These are phyloP conservation scores for Suhomyces sp. DNA, from an alignment of 805 yeast species.

Conservation along the genomic window DNA sequence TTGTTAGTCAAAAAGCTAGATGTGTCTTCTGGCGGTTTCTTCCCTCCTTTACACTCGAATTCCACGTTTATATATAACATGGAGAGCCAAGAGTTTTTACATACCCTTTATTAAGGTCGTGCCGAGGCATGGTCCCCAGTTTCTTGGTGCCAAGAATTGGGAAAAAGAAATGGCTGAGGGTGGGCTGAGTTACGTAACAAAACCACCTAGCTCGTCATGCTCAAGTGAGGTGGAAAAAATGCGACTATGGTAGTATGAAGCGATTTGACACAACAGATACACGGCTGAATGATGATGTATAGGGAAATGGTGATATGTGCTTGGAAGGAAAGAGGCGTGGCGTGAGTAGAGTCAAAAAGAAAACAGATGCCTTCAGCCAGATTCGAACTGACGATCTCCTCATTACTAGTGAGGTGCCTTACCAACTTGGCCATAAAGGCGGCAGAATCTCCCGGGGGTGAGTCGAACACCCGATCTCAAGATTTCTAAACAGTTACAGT, in stretches of 20 bases:
- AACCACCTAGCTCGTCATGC: not conserved
- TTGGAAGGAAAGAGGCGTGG: not conserved
- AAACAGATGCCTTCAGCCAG: slow-evolving; percentile 15
- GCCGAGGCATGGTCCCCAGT: not conserved
- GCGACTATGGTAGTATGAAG: not conserved
- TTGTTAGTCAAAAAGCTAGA: too few species aligned
- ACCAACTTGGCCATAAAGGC: slow-evolving; percentile 18
- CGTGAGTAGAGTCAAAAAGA: not conserved
- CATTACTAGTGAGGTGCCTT: slow-evolving; percentile 18
- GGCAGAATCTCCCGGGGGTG: slow-evolving; percentile 42
- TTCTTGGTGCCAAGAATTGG: slow-evolving; percentile 11
- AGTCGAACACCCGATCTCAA: slow-evolving; percentile 50
- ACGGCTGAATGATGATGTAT: not conserved
- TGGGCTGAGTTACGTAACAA: slow-evolving; percentile 1
- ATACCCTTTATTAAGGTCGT: slow-evolving; percentile 3
- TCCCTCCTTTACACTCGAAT: too few species aligned
- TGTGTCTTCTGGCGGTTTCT: too few species aligned
- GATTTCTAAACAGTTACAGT: slow-evolving; percentile 42
- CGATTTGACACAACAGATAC: not conserved
- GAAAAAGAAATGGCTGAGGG: slow-evolving; percentile 1
- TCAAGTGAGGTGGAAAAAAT: not conserved
- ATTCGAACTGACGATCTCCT: slow-evolving; percentile 18
- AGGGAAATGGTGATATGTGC: not conserved
- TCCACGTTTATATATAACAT: slow-evolving; percentile 2
- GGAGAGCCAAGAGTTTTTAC: slow-evolving; percentile 8